These are phyloP conservation scores for Aspergillus flavus DNA, from an alignment of 2,329 filamentous ascomycete genomes.

Conservation along the genomic window DNA sequence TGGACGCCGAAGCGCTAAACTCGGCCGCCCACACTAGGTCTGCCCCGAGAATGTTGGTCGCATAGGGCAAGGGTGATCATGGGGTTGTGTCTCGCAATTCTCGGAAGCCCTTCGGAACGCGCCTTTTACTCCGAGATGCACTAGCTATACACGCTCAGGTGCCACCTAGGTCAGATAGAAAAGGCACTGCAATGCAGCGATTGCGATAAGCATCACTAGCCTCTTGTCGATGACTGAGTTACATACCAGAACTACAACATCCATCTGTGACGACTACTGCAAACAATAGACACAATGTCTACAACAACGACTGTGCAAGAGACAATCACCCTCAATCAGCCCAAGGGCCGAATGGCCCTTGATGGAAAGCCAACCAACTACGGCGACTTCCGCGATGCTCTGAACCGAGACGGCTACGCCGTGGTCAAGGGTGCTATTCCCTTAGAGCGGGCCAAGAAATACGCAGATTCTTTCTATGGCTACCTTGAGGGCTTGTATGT, in stretches of 20 bases:
- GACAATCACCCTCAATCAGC: not conserved
- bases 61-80: not conserved
- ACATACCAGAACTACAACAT: not conserved
- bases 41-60: not conserved
- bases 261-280: not conserved
- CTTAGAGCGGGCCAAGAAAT: slow-evolving; percentile 38
- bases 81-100: not conserved
- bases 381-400: slow-evolving; percentile 29
- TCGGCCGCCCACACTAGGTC: not conserved
- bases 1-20: not conserved
- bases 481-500: slow-evolving; percentile 29
- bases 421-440: slow-evolving; percentile 53
- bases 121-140: not conserved
- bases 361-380: slow-evolving; percentile 22
- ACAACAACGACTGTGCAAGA: slow-evolving; percentile 15
- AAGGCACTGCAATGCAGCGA: not conserved
- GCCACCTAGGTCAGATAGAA: not conserved
- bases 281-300: slow-evolving; percentile 17
- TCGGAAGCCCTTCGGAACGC: not conserved
- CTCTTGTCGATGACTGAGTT: not conserved
- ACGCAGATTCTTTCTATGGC: slow-evolving; percentile 27
- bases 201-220: not conserved
- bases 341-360: slow-evolving; percentile 22
- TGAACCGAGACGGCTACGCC: slow-evolving; percentile 46
- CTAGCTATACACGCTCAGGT: not conserved